These are phyloP conservation scores for Oryza glumipatula DNA, from an alignment of 176 grass and related monocot species.

Conservation along the genomic window DNA sequence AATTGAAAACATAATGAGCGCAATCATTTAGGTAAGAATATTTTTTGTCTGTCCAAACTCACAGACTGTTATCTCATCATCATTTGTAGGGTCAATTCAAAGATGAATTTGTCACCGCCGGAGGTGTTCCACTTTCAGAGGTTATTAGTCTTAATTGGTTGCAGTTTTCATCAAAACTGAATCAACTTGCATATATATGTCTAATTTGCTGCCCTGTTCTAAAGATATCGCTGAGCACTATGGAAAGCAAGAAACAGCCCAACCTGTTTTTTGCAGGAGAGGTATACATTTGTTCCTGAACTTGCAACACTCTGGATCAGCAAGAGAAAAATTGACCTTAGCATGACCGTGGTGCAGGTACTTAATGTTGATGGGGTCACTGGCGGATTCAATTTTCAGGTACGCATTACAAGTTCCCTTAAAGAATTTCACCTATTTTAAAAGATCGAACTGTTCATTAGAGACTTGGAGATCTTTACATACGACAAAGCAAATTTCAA, in stretches of 20 bases:
- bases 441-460: background rate
- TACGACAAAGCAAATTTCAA: background rate
- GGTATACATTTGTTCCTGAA: slow-evolving; percentile 50
- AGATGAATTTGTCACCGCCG: slow-evolving; percentile 98
- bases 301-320: slow-evolving; percentile 1
- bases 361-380: slow-evolving; percentile 89
- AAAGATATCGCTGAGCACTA: slow-evolving; percentile 76
- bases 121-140: slow-evolving; percentile 89
- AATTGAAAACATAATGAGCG: background rate
- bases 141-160: slow-evolving; percentile 44
- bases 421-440: background rate
- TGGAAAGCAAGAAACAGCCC: slow-evolving; percentile 88
- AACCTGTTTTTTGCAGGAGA: slow-evolving; percentile 97
- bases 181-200: slow-evolving; percentile 10
- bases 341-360: slow-evolving; percentile 49
- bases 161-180: slow-evolving; percentile 24
- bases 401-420: background rate
- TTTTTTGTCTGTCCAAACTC: slow-evolving; percentile 23
- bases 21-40: background rate
- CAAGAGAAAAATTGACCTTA: slow-evolving; percentile 22
- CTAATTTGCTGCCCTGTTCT: slow-evolving; percentile 40
- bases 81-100: slow-evolving; percentile 86
- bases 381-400: slow-evolving; percentile 98
- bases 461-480: background rate
- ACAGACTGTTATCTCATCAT: slow-evolving; percentile 19